Evolutionary conservation across 2,329 filamentous ascomycete genomes (phyloP).

Genomic region (Tolypocladium amazonense): DNA sequence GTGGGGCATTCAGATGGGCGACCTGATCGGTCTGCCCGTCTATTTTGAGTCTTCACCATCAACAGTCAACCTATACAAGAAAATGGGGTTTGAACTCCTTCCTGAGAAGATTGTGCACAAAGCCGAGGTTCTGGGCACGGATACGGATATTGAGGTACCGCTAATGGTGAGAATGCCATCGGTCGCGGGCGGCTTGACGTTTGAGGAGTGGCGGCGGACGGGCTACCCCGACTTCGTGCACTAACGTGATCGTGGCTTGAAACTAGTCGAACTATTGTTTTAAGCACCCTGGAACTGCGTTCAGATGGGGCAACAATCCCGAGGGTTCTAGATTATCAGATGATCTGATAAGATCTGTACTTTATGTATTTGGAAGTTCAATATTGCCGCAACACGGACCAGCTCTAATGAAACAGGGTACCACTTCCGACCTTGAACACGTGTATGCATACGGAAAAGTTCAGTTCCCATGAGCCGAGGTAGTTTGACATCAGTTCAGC

Average conservation of each 20-base stretch:
- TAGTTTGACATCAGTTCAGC: not conserved
- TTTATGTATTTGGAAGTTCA: slow-evolving; percentile 15
- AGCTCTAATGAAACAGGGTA: not conserved
- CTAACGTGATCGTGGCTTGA: not conserved
- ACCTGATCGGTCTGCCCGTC: slow-evolving; percentile 26
- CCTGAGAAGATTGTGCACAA: slow-evolving; percentile 28
- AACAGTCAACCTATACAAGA: slow-evolving; percentile 31
- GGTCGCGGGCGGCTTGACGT: slow-evolving; percentile 18
- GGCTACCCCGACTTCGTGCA: not conserved
- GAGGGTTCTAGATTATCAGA: slow-evolving; percentile 17
- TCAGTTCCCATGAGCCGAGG: not conserved
- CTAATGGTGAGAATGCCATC: slow-evolving; percentile 31
- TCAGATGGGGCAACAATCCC: not conserved
- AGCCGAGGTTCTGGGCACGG: slow-evolving; percentile 20
- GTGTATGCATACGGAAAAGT: not conserved
- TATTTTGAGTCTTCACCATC: slow-evolving; percentile 36
- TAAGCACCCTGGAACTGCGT: not conserved
- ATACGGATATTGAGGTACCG: slow-evolving; percentile 25
- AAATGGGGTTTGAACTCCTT: slow-evolving; percentile 31
- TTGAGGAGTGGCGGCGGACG: slow-evolving; percentile 19
- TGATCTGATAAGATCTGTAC: slow-evolving; percentile 20
- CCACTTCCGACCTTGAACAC: not conserved
- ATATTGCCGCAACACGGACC: not conserved
- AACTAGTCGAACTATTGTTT: not conserved
- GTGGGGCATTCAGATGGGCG: slow-evolving; percentile 26